Percentiles rank a stretch among this genome's conserved stretches.
phyloP scores from a whole-genome alignment of 495 filamentous ascomycete genomes.

The Aspergillus wentii region DNA sequence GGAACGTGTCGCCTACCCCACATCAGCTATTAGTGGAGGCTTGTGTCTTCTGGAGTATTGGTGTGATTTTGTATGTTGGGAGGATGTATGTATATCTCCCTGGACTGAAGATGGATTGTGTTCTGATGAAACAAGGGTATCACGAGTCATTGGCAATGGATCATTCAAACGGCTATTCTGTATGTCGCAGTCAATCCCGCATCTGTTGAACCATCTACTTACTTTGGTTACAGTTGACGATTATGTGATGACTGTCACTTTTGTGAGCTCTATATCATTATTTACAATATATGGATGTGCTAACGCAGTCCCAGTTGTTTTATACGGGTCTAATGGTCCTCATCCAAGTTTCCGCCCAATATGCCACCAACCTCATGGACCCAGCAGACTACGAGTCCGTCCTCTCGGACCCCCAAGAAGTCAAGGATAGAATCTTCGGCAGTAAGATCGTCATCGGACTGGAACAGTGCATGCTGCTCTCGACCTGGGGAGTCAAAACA shows the following conservation, averaged over 20 bases:
- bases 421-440: conserved; percentile 39
- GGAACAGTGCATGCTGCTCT: conserved; percentile 48
- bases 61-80: conserved; percentile 23
- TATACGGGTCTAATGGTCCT: conserved; percentile 51
- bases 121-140: conserved; percentile 18
- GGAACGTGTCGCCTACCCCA: conserved; percentile 29
- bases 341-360: conserved; percentile 53
- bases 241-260: conserved; percentile 51
- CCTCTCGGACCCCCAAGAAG: conserved; percentile 35
- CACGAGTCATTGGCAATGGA: conserved; percentile 29
- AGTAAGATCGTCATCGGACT: conserved; percentile 49
- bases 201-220: too few species aligned
- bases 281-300: not conserved
- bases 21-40: conserved; percentile 27
- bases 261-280: conserved; percentile 28
- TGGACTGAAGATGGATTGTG: not conserved
- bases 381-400: conserved; percentile 45
- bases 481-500: conserved; percentile 45
- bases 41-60: conserved; percentile 31
- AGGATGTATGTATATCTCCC: conserved; percentile 20
- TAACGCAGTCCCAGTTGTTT: conserved; percentile 25
- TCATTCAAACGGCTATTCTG: conserved; percentile 29
- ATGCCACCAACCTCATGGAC: conserved; percentile 55
- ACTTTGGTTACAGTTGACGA: conserved; percentile 39
- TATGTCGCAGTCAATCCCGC: conserved; percentile 28